phyloP scores from a whole-genome alignment of 805 yeast species.

The Tetrapisispora fleetii region DNA sequence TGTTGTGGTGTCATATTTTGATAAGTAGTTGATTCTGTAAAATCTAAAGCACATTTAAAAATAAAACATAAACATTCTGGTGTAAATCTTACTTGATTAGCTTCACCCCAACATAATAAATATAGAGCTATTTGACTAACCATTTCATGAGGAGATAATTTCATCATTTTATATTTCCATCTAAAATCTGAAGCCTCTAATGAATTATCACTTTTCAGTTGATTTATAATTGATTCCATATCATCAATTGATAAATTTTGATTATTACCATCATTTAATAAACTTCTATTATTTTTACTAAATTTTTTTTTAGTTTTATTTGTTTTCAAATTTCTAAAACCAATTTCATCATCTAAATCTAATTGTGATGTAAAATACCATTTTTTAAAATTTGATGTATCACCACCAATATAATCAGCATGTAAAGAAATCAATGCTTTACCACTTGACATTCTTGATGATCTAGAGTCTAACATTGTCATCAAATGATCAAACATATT shows the following conservation, averaged over 20 bases:
- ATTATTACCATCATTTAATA: constrained; percentile 38
- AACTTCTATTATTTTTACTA: constrained; percentile 59
- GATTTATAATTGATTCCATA: constrained; percentile 46
- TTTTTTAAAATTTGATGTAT: constrained; percentile 71
- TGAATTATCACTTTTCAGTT: constrained; percentile 74
- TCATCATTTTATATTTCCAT: constrained; percentile 61
- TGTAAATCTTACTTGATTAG: constrained; percentile 75
- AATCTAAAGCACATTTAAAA: constrained; percentile 84
- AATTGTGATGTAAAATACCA: constrained; percentile 88
- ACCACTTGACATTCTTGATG: constrained; percentile 81
- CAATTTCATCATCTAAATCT: constrained; percentile 61
- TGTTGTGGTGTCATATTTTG: constrained; percentile 44
- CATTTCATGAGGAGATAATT: constrained; percentile 44
- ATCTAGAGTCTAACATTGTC: constrained; percentile 73
- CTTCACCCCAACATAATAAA: constrained; percentile 81
- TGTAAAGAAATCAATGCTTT: constrained; percentile 74
- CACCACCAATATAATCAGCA: constrained; percentile 86
- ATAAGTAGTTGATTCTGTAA: constrained; percentile 77
- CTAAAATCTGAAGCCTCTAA: constrained; percentile 78
- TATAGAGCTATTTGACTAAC: constrained; percentile 61
- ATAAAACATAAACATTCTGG: constrained; percentile 84
- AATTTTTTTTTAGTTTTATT: constrained; percentile 71
- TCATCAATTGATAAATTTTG: constrained; percentile 55
- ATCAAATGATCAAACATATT: constrained; percentile 81
- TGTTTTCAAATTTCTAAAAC: constrained; percentile 46